phyloP scores from a whole-genome alignment of 192 early-diverging fungal genomes.

The Chytriomyces hyalinus region DNA sequence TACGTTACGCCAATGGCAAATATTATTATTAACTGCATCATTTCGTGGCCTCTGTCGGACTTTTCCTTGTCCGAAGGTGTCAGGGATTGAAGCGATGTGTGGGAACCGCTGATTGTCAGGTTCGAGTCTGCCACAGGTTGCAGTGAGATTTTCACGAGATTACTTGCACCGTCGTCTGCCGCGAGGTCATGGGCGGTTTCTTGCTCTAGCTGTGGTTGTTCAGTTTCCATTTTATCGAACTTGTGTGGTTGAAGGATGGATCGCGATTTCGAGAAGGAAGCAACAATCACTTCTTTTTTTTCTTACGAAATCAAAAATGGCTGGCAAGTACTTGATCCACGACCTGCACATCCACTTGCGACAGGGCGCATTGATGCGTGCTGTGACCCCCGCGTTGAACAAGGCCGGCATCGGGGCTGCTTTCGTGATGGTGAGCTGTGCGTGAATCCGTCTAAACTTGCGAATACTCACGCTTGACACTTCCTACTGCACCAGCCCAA shows the following conservation, averaged over 20 bases:
- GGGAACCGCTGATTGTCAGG: constrained; percentile 7
- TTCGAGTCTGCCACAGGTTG: constrained; percentile 21
- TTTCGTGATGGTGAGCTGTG: constrained; percentile 81
- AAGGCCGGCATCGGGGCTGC: constrained; percentile 83
- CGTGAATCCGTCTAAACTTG: neutral
- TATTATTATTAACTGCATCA: constrained; percentile 6
- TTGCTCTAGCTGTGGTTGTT: too few relatives aligned
- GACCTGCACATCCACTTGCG: constrained; percentile 97
- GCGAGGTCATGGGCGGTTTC: too few relatives aligned
- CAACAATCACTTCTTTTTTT: neutral
- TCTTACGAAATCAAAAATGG: neutral
- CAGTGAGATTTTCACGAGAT: constrained; percentile 5
- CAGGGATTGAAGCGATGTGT: neutral
- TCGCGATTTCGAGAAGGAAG: too few relatives aligned
- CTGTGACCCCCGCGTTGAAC: constrained; percentile 81
- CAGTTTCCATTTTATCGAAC: too few relatives aligned
- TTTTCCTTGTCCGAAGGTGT: neutral
- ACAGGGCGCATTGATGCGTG: constrained; percentile 88
- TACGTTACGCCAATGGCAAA: neutral
- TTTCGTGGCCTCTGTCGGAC: neutral
- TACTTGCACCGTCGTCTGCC: neutral
- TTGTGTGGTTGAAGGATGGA: too few relatives aligned
- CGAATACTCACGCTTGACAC: neutral
- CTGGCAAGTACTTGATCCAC: constrained; percentile 39
- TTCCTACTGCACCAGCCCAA: constrained; percentile 76